Base-by-base conservation (phyloP, 305 asterid species). In the Euphrasia arctica region DNA sequence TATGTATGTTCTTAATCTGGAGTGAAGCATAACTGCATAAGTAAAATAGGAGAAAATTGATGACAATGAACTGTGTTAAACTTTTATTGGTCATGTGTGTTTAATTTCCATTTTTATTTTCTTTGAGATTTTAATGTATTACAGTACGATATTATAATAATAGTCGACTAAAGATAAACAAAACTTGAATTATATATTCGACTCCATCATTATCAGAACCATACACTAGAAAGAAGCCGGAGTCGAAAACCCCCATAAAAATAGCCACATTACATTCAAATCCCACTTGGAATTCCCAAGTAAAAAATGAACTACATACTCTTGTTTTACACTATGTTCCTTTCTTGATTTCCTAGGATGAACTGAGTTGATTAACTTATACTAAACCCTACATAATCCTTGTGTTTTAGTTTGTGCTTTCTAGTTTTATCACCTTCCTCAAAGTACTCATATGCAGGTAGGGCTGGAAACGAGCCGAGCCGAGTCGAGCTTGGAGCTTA, bases 211-310 rank as follows among this genome's bases (percentile, higher is more conserved):
- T 49, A 25, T 49, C 54, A 49, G 9, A 13, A 14, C 5, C 15
- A 9, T 25, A 13, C 54, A 62, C 43, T 1, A 8, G 43, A 39
- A 7, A 39, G 10, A 39, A 70, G 74, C 66, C 73, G 56, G 67
- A 65, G 51, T n/a, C 9, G 22, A 68, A 72, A 65, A 72, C 61
- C 47, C 66, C 72, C n/a, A 72, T 61, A 72, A 39, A 36, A 31
- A 2, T 3, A 31, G 3, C 34, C 52, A 54, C 49, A 68, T 54
- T 60, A 39, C 59, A 7, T 8, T 56, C 31, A n/a, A 67, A 28
- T 50, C 50, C 25, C 43, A 62, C 0, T 63, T 4, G 18, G 12
- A 25, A 29, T 8, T 63, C 31, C 58, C 9, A 63, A 63, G 60
- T 31, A n/a, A 13, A 50, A 32, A 48, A 1, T 13, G 39, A n/a